phyloP scores from a whole-genome alignment of 495 filamentous ascomycete genomes.

The Friedmanniomyces simplex region DNA sequence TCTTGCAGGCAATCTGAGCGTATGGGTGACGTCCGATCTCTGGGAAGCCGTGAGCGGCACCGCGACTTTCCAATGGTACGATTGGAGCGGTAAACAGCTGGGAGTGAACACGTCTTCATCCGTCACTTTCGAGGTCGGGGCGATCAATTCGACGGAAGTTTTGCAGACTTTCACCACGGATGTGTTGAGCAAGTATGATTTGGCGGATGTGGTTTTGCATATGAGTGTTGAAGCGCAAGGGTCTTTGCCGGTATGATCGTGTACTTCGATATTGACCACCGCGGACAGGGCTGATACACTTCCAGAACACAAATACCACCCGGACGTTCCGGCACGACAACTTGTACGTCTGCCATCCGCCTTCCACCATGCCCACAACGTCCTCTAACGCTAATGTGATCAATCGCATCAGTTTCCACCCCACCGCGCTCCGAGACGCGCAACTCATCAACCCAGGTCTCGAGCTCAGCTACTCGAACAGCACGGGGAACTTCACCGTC shows the following conservation, averaged over 20 bases:
- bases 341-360: slow-evolving; percentile 20
- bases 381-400: not conserved
- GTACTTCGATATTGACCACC: not conserved
- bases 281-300: not conserved
- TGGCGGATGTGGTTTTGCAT: slow-evolving; percentile 42
- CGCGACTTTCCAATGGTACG: slow-evolving; percentile 25
- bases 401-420: slow-evolving; percentile 32
- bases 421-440: slow-evolving; percentile 42
- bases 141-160: slow-evolving; percentile 50
- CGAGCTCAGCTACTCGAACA: slow-evolving; percentile 33
- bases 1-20: slow-evolving; percentile 33
- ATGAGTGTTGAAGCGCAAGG: slow-evolving; percentile 46
- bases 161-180: slow-evolving; percentile 35
- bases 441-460: slow-evolving; percentile 47
- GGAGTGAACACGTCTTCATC: slow-evolving; percentile 15
- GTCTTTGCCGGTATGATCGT: slow-evolving; percentile 19
- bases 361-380: too few species aligned
- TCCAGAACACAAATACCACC: slow-evolving; percentile 36
- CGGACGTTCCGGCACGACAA: slow-evolving; percentile 47
- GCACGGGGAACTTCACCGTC: slow-evolving; percentile 41
- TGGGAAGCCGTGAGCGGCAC: slow-evolving; percentile 31
- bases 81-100: slow-evolving; percentile 25
- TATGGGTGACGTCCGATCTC: slow-evolving; percentile 52
- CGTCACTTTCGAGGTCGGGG: slow-evolving; percentile 40
- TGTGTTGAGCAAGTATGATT: slow-evolving; percentile 28